phyloP scores from a whole-genome alignment of 1,284 basidiomycete genomes.

The Tilletia setariae region DNA sequence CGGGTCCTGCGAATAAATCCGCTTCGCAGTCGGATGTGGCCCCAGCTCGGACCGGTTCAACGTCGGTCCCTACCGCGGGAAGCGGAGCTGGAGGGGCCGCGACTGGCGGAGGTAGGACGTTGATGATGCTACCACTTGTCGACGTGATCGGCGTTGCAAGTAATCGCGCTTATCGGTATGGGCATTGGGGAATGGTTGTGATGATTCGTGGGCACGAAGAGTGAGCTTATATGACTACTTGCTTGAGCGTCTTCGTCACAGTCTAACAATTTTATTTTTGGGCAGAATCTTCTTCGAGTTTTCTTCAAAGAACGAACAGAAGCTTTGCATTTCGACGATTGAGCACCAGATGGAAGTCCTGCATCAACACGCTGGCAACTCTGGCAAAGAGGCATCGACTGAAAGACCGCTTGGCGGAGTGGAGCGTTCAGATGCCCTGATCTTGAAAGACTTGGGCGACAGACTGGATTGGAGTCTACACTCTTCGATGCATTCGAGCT shows the following conservation, averaged over 20 bases:
- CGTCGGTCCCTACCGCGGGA: slow-evolving; percentile 1
- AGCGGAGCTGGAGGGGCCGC: slow-evolving; percentile 8
- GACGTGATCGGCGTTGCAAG: slow-evolving; percentile 81
- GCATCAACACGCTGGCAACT: not conserved
- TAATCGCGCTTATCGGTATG: slow-evolving; percentile 81
- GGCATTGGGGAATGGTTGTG: slow-evolving; percentile 80
- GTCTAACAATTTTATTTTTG: not conserved
- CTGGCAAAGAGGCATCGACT: no score
- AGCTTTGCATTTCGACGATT: slow-evolving; percentile 70
- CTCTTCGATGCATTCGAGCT: slow-evolving; percentile 25
- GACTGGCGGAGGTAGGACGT: slow-evolving; percentile 30
- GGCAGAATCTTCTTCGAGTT: slow-evolving; percentile 82
- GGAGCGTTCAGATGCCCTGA: slow-evolving; percentile 34
- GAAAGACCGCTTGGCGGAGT: no score
- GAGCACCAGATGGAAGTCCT: slow-evolving; percentile 63
- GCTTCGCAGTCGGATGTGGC: not conserved
- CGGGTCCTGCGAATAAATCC: not conserved
- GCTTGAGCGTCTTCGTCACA: not conserved
- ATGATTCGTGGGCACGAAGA: slow-evolving; percentile 94
- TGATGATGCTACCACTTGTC: slow-evolving; percentile 90
- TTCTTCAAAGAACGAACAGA: slow-evolving; percentile 69
- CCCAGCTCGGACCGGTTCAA: not conserved
- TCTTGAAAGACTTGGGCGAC: slow-evolving; percentile 41
- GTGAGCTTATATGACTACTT: slow-evolving; percentile 16
- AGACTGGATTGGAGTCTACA: slow-evolving; percentile 29